Evolutionary conservation across 116 monocot species (phyloP), one percentile per base, ranked within the genome.

Genomic region (Thalassia testudinum): DNA sequence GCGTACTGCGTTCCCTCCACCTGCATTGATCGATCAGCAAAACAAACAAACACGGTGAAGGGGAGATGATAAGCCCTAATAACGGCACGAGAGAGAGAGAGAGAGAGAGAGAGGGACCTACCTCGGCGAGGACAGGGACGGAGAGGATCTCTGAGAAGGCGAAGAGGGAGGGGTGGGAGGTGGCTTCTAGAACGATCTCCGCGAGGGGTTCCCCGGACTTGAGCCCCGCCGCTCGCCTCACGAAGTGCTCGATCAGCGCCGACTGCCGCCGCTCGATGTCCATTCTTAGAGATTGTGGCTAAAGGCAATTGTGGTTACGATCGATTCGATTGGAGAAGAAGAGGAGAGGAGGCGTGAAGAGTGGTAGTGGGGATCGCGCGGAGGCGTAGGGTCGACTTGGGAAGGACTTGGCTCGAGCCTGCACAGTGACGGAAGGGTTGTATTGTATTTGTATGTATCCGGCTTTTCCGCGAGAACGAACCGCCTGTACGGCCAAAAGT

Each of bases 81-180:
- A 56, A 37, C 1, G 18, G 5, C 26, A 29, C 16, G 29, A 34
- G 7, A 30, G 7, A 5, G 29, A 10, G 19, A 14, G 12, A 34
- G 45, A 59, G 27, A 47, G 42, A 23, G 58, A 34, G 21, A 19
- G 50, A 18, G 4, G 15, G 19, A 4, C 42, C 12, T 2, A 90
- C 99, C 90, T 78, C 63, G 51, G 75, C 45, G 51, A 99, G 59
- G 37, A 61, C 72, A 54, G 90, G 64, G 47, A 78, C 70, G 62
- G 90, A 68, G 62, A 90, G 82, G 66, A 99, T 86, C 78, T 99
- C 99, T 51, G 99, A 90, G 72, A 99, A 99, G 43, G 90, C 90
- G 60, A 99, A 99, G 73, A 99, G 99, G 20, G 66, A 73, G n/a
- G 91, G 99, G 54, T 99, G 91, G 55, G 82, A 79, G 7, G 99